Evolutionary conservation across 768 basidiomycete genomes (phyloP).

Genomic region (Pleurotus platypus): DNA sequence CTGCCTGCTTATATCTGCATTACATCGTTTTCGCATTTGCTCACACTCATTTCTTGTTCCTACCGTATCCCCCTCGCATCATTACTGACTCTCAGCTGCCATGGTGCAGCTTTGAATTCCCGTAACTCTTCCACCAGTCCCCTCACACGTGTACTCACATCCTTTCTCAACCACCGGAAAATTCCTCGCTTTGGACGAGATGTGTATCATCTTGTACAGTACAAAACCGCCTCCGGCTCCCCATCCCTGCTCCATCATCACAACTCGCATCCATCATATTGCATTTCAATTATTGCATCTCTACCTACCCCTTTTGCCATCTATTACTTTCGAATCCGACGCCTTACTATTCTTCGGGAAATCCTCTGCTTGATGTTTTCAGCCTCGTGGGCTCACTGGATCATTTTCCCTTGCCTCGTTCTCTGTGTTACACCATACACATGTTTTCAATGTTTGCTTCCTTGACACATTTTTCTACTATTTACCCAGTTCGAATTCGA

Average conservation of each 20-base stretch:
- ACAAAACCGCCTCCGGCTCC: neutral
- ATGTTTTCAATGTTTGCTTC: neutral
- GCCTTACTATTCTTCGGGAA: neutral
- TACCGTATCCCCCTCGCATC: neutral
- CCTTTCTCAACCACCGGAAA: constrained; percentile 13
- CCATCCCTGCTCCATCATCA: neutral
- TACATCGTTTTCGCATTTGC: neutral
- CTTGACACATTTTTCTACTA: neutral
- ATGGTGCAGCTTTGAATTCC: no score
- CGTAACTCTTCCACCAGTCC: neutral
- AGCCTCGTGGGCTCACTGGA: neutral
- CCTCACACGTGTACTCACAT: neutral
- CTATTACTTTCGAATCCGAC: constrained; percentile 4
- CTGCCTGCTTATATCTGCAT: constrained; percentile 7
- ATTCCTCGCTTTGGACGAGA: constrained; percentile 35
- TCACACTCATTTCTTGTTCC: neutral
- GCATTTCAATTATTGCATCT: neutral
- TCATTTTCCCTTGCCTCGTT: neutral
- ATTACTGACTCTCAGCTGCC: neutral
- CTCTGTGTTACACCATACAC: neutral
- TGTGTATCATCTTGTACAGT: constrained; percentile 23
- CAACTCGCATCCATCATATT: neutral
- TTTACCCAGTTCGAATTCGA: constrained; percentile 1
- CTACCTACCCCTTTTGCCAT: neutral
- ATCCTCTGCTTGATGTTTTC: constrained; percentile 5